A percentile compares a stretch with the other conserved stretches of the same genome.
Evolutionary conservation across 306 rosid genomes (phyloP).

Genomic region (Citrullus mucosospermus): DNA sequence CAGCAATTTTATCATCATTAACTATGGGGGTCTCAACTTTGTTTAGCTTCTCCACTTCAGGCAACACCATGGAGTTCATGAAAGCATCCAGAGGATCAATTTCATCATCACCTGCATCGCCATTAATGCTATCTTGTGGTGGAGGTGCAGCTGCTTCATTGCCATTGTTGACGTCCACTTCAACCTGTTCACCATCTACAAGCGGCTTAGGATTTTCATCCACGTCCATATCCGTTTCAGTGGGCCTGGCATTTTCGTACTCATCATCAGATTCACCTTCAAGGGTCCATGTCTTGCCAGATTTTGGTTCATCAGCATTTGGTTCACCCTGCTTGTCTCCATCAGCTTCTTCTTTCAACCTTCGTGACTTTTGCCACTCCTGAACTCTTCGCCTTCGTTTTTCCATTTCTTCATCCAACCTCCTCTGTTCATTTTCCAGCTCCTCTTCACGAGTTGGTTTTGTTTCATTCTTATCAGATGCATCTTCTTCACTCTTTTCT

Average conservation of each 20-base stretch:
- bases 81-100: conserved; percentile 90
- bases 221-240: conserved; percentile 35
- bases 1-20: conserved; percentile 21
- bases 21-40: conserved; percentile 22
- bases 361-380: conserved; percentile 86
- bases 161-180: conserved; percentile 31
- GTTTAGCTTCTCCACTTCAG: conserved; percentile 74
- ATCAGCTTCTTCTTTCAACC: conserved; percentile 74
- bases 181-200: conserved; percentile 25
- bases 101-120: conserved; percentile 41
- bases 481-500: conserved; percentile 38
- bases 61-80: conserved; percentile 82
- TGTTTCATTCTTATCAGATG: conserved; percentile 29
- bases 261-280: conserved; percentile 95
- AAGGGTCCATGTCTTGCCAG: conserved; percentile 81
- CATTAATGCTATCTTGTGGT: conserved; percentile 26
- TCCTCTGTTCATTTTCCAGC: conserved; percentile 66
- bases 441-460: conserved; percentile 57
- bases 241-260: conserved; percentile 40
- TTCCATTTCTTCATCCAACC: conserved; percentile 87
- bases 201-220: conserved; percentile 36
- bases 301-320: conserved; percentile 42
- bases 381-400: conserved; percentile 92
- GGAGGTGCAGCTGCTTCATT: conserved; percentile 29
- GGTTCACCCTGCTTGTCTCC: conserved; percentile 56